These are phyloP conservation scores for Metschnikowia proteae DNA, from an alignment of 805 yeast species.

Conservation along the genomic window DNA sequence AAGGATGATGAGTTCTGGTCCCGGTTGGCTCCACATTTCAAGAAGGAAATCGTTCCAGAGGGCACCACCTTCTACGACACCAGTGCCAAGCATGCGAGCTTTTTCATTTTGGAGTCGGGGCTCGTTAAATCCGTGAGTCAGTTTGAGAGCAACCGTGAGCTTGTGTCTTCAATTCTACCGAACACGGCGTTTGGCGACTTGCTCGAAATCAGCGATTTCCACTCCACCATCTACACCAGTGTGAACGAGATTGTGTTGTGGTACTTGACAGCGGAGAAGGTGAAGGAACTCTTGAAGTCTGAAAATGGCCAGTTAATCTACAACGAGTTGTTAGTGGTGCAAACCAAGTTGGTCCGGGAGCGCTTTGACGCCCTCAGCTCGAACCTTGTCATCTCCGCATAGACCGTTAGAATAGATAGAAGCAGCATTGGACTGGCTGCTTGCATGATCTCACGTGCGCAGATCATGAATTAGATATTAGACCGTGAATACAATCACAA, in stretches of 20 bases:
- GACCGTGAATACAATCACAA: too few species aligned
- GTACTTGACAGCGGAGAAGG: constrained; percentile 50
- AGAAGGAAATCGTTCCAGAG: constrained; percentile 44
- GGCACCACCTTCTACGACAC: constrained; percentile 48
- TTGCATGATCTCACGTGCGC: too few species aligned
- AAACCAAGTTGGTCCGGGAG: constrained; percentile 60
- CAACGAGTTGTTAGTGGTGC: constrained; percentile 60
- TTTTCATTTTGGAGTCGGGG: constrained; percentile 54
- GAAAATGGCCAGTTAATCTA: constrained; percentile 48
- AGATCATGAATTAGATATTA: too few species aligned
- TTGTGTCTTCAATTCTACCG: constrained; percentile 53
- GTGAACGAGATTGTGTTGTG: constrained; percentile 66
- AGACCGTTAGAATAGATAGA: neutral
- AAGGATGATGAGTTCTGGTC: constrained; percentile 58
- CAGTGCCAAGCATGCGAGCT: constrained; percentile 43
- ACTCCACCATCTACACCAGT: constrained; percentile 47
- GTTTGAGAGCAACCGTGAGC: constrained; percentile 38
- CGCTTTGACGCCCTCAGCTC: constrained; percentile 75
- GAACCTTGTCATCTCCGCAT: constrained; percentile 63
- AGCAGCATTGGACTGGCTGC: neutral
- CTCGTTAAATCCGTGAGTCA: constrained; percentile 35
- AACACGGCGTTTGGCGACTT: constrained; percentile 72
- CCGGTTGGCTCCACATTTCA: constrained; percentile 51
- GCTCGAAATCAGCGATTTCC: constrained; percentile 29
- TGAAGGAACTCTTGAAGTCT: constrained; percentile 44